phyloP scores from a whole-genome alignment of 2,329 filamentous ascomycete genomes.

The Neobulgaria alba region DNA sequence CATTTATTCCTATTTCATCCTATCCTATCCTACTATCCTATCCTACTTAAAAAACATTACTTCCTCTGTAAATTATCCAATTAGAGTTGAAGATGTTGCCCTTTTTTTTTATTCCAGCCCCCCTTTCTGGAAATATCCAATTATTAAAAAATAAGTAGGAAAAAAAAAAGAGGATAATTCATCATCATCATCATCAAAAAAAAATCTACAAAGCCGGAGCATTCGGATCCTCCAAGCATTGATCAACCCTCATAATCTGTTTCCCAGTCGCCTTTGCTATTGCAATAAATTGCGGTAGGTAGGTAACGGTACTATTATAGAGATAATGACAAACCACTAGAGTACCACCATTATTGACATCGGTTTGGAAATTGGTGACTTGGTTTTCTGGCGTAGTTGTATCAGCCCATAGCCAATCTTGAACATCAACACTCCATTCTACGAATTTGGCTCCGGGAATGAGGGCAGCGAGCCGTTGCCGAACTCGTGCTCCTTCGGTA shows the following conservation, averaged over 20 bases:
- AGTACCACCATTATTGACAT: constrained; percentile 52
- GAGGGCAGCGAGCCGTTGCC: constrained; percentile 48
- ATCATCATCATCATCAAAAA: neutral
- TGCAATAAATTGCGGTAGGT: constrained; percentile 55
- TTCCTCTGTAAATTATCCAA: no score
- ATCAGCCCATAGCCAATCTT: constrained; percentile 62
- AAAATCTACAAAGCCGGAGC: constrained; percentile 36
- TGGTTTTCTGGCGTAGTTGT: constrained; percentile 56
- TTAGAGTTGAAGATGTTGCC: no score
- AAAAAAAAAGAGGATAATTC: no score
- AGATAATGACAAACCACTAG: constrained; percentile 64
- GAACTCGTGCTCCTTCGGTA: constrained; percentile 57
- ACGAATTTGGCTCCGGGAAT: constrained; percentile 49
- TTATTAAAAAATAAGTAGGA: no score
- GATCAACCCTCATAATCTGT: constrained; percentile 57
- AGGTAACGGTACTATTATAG: constrained; percentile 53
- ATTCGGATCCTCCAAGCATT: constrained; percentile 55
- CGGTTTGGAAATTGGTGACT: constrained; percentile 54
- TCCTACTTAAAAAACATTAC: no score
- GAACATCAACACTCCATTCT: constrained; percentile 62
- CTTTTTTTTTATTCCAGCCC: no score
- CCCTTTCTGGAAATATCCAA: no score
- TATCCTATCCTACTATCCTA: no score
- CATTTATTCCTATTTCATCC: no score
- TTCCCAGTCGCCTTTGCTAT: constrained; percentile 56